These are phyloP conservation scores for Phoma sp. DNA, from an alignment of 2,329 filamentous ascomycete genomes.

Conservation along the genomic window DNA sequence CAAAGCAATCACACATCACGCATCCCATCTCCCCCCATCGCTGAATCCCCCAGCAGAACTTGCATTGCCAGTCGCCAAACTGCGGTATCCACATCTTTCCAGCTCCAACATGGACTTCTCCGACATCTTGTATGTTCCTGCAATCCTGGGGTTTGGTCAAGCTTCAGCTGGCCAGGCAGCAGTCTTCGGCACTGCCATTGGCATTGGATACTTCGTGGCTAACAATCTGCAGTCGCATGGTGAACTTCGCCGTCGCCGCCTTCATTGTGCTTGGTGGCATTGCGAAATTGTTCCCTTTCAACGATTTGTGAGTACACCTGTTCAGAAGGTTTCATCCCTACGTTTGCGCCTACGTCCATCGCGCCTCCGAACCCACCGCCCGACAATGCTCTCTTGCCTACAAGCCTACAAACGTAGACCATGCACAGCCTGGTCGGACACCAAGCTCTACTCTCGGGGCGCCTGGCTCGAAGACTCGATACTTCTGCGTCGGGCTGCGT, in stretches of 20 bases:
- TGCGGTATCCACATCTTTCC: conserved; percentile 44
- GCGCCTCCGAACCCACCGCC: not conserved
- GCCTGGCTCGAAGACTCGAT: too few relatives aligned
- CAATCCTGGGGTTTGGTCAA: conserved; percentile 13
- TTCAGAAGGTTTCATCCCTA: conserved; percentile 10
- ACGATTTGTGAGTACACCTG: conserved; percentile 44
- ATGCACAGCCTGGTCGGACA: not conserved
- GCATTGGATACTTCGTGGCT: conserved; percentile 3
- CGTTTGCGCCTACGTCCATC: conserved; percentile 4
- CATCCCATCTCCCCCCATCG: conserved; percentile 6
- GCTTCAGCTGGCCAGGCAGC: conserved; percentile 26
- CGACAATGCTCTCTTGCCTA: not conserved
- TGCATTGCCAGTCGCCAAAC: conserved; percentile 26
- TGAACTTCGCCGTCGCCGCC: conserved; percentile 87
- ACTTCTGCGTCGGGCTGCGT: too few relatives aligned
- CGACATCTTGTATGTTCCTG: conserved; percentile 78
- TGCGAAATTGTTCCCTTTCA: conserved; percentile 68
- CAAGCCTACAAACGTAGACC: not conserved
- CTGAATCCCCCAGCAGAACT: conserved; percentile 1
- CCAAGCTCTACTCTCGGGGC: not conserved
- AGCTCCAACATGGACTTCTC: conserved; percentile 78
- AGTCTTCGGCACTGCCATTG: conserved; percentile 15
- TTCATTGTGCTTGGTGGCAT: conserved; percentile 88
- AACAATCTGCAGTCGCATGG: conserved; percentile 73
- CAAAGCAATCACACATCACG: conserved; percentile 9